Base-by-base conservation (phyloP, 2,329 filamentous ascomycete species). In the Cordyceps cicadae region DNA sequence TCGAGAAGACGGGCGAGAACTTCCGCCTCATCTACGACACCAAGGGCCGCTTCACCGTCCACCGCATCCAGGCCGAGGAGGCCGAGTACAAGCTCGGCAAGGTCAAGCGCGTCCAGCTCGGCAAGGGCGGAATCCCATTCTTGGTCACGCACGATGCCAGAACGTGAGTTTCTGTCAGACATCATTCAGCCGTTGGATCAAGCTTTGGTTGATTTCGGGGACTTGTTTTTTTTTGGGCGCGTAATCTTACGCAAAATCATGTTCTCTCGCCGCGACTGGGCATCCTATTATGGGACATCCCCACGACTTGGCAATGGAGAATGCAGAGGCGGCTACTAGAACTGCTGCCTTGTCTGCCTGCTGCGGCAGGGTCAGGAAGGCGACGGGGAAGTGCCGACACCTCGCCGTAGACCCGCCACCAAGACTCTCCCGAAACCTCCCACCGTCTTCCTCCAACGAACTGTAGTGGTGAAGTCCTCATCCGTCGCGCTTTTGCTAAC, bases 71-170 rank as follows among this genome's bases (percentile, higher is more conserved):
- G 79, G 82, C 87, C 71, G 94, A 97, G 85, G 94, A 99, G 90
- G 92, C 93, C 72, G 88, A 94, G 85, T 99, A 97, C 90, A 99
- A 99, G 89, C 86, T 99, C 74, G 92, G 92, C 86, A 99, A 97
- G 87, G 94, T 99, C 84, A 97, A 97, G 90, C 89, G 93, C 75
- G 94, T 99, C 67, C 94, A 99, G 86, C 87, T 99, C 74, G 94
- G 94, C 85, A 93, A 92, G 82, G 95, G 94, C 82, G 94, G 92
- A 85, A 96, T 99, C 88, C 94, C 94, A 95, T 99, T 96, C 92
- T 97, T 97, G 92, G 94, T 99, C 90, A 99, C 94, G 92, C 94
- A 99, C 90, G 94, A 99, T 94, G 94, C 94, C 83, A 89, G 94
- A 92, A 99, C 94, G 93, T 99, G 85, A 96, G 93, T 97, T 62